phyloP scores from a whole-genome alignment of 2,329 filamentous ascomycete genomes.

The Xylaria multiplex region DNA sequence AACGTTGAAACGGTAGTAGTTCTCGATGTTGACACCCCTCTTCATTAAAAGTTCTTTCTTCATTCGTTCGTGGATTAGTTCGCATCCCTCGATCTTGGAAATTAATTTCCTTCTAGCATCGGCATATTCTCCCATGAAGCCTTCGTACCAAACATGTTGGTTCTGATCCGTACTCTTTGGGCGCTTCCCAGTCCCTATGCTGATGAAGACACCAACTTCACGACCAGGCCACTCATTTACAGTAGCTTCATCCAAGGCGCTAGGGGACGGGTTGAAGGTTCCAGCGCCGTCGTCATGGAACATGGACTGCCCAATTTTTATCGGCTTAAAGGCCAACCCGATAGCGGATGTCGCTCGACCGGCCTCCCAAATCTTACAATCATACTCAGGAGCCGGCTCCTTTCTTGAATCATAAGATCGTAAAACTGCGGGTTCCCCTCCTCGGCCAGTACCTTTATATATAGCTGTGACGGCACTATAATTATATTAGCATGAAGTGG shows the following conservation, averaged over 20 bases:
- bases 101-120: slow-evolving; percentile 88
- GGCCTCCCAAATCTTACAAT: slow-evolving; percentile 97
- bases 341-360: slow-evolving; percentile 94
- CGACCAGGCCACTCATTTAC: slow-evolving; percentile 95
- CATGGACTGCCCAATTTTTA: slow-evolving; percentile 89
- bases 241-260: slow-evolving; percentile 87
- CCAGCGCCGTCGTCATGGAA: slow-evolving; percentile 95
- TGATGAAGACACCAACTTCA: slow-evolving; percentile 91
- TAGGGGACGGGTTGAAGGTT: slow-evolving; percentile 89
- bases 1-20: slow-evolving; percentile 97
- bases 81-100: slow-evolving; percentile 93
- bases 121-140: slow-evolving; percentile 90
- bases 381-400: slow-evolving; percentile 88
- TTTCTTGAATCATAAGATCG: slow-evolving; percentile 95
- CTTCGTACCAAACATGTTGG: slow-evolving; percentile 89
- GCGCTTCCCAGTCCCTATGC: slow-evolving; percentile 91
- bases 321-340: slow-evolving; percentile 93
- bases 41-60: slow-evolving; percentile 78
- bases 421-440: slow-evolving; percentile 75
- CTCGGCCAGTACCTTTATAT: slow-evolving; percentile 81
- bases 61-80: slow-evolving; percentile 90
- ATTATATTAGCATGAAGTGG: slow-evolving; percentile 39
- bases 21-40: slow-evolving; percentile 83
- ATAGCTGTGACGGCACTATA: slow-evolving; percentile 86
- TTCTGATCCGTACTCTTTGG: slow-evolving; percentile 73